Base-by-base conservation (phyloP, 129 eudicot genomes). In the Helianthus tuberosus region DNA sequence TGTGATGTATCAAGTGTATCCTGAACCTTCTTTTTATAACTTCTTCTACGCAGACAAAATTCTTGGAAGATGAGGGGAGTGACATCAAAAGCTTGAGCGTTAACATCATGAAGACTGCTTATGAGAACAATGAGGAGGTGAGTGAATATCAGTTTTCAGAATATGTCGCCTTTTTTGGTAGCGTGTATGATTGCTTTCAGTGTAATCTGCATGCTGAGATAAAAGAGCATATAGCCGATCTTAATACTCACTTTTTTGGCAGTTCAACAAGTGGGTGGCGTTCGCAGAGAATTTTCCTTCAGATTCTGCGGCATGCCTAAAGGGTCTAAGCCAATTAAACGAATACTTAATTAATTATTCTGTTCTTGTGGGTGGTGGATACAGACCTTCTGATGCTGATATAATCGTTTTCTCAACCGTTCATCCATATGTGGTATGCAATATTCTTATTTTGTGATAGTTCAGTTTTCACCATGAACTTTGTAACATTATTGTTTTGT, bases 361-460 rank as follows among this genome's bases (percentile, higher is more conserved):
- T 49, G 96, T 89, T 84, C 72, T 90, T 5, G 20, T 79, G 79
- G 98, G 97, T 61, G 78, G 82, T 68, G 98, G 98, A 14, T 72
- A 57, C 23, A 68, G 65, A 55, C 81, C 80, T 49, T 84, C 93
- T 55, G 88, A 72, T 38, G 96, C 87, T 64, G 98, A 93, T 78
- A 38, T 81, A 62, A 69, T 86, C 67, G 91, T 88, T 59, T 93
- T 80, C 36, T 55, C 97, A 0, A 84, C 83, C 2, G 80, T 90
- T 53, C 92, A 90, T 83, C 82, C 96, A 15, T 68, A 47, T 11
- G 91, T 90, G 96, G 98, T 93, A 93, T 72, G 88, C 57, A 35
- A 64, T 32, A 49, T 48, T 54, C 10, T 32, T 60, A 17, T 49
- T 55, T 36, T 69, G 3, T 55, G 52, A 25, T 50, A 43, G 36